Percentiles rank a stretch among this genome's conserved stretches.
Conservation (phyloP, 164 flowering plant species). For the Houttuynia cordata region DNA sequence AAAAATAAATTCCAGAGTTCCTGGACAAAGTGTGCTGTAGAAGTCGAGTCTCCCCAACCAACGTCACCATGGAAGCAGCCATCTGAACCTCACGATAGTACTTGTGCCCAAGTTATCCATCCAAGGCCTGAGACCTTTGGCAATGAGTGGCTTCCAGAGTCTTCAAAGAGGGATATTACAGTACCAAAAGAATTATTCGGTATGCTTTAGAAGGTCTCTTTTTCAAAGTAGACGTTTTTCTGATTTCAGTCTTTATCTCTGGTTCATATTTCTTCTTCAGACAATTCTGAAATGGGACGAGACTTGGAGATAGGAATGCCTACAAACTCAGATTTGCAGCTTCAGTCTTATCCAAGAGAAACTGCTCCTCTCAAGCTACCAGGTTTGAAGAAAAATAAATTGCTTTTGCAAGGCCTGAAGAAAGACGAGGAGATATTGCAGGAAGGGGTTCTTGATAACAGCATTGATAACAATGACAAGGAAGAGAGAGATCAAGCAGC, state of each 20-base stretch:
- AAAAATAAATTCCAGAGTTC: conserved; percentile 64
- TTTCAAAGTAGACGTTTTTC: neutral
- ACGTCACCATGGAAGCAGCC: conserved; percentile 22
- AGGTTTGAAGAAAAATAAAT: conserved; percentile 15
- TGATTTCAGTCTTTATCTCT: neutral
- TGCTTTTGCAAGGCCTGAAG: conserved; percentile 11
- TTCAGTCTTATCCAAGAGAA: conserved; percentile 17
- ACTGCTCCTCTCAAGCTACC: conserved; percentile 9
- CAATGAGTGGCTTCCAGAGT: conserved; percentile 20
- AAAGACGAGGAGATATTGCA: conserved; percentile 16
- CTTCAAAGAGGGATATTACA: conserved; percentile 17
- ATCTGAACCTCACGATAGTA: conserved; percentile 45
- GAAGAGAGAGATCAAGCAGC: conserved; percentile 12
- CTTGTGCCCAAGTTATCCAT: conserved; percentile 42
- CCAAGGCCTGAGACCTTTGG: conserved; percentile 29
- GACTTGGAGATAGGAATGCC: conserved; percentile 33
- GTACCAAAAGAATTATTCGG: conserved; percentile 27
- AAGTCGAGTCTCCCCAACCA: conserved; percentile 40
- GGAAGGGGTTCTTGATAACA: conserved; percentile 13
- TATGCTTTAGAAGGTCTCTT: conserved; percentile 7
- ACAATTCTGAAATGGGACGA: conserved; percentile 34
- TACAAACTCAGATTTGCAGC: conserved; percentile 18
- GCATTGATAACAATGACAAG: conserved; percentile 12
- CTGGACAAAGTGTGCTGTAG: conserved; percentile 44
- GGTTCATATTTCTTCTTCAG: conserved; percentile 14